Base-by-base conservation (phyloP, 208 protist species). In the Naegleria lovaniensis region DNA sequence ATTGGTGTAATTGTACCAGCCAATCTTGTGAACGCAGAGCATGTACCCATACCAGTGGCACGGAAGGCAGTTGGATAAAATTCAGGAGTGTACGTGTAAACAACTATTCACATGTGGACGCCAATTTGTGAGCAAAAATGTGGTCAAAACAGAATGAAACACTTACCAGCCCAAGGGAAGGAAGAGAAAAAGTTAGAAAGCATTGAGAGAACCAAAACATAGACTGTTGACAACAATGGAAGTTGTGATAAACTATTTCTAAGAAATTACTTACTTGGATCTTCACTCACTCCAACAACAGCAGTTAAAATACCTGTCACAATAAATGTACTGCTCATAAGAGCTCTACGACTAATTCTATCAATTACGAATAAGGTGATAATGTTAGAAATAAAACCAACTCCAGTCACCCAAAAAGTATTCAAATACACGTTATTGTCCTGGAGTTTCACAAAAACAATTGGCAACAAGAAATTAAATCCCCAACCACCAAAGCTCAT, bases 1-100 rank as follows among this genome's bases (percentile, higher is more conserved):
- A 87, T 38, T 36, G 84, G 84, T 55, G 84, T 87, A 25, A 87
- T 29, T n/a, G 84, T 87, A 15, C 84, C 84, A 87, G 84, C 84
- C 25, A 87, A 29, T 36, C 84, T 48, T 43, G 84, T 52, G 29
- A 43, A 87, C 0, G 33, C 22, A 29, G 84, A 87, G 33, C 84
- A 87, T 52, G 40, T 52, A 16, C 84, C 84, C 84, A 87, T 87
- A 9, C 40, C 84, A 41, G 84, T 87, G 0, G 84, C 40, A 52
- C 84, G 43, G 15, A 87, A 55, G 6, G 22, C 5, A 16, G 84
- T 87, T 87, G 84, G 84, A 36, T 87, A 87, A n/a, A 52, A 25
- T 36, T 87, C 84, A 0, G 84, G 84, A 16, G 84, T 87, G 51
- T 87, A 87, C 11, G 25, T 87, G 29, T 87, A 87, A 33, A 67